Conservation (phyloP, 2,329 filamentous ascomycete species). For the Ophiocordyceps camponoti-saundersi region DNA sequence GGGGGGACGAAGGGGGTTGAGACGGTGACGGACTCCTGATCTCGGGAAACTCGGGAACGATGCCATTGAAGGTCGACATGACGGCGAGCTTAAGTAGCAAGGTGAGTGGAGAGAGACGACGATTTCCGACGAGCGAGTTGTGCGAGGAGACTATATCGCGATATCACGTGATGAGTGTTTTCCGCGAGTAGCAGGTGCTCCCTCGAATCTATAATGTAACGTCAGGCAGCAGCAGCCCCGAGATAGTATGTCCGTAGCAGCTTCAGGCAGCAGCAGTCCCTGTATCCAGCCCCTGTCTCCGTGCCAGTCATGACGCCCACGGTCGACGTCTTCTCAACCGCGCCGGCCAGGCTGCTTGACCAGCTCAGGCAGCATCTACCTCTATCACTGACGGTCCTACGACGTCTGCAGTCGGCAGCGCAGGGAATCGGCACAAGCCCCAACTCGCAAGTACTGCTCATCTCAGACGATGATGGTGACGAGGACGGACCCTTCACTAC, state of each 20-base stretch:
- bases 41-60: background rate
- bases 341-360: constrained; percentile 20
- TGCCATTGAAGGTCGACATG: background rate
- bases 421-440: constrained; percentile 22
- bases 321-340: constrained; percentile 8
- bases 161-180: background rate
- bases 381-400: constrained; percentile 39
- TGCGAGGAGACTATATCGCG: background rate
- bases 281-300: no score
- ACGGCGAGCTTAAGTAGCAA: no score
- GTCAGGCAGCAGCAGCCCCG: no score
- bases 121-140: background rate
- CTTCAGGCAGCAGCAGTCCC: no score
- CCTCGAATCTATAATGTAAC: no score
- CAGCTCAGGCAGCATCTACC: constrained; percentile 36
- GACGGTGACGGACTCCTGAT: background rate
- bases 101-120: background rate
- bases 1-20: background rate
- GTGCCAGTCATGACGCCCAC: background rate
- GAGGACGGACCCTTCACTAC: constrained; percentile 25
- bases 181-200: background rate
- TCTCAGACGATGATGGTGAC: constrained; percentile 5
- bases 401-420: constrained; percentile 44
- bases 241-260: no score
- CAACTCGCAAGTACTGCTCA: constrained; percentile 24